Percentiles rank a stretch among this genome's conserved stretches.
phyloP scores from a whole-genome alignment of 805 yeast species.

The Sugiyamaella marilandica region DNA sequence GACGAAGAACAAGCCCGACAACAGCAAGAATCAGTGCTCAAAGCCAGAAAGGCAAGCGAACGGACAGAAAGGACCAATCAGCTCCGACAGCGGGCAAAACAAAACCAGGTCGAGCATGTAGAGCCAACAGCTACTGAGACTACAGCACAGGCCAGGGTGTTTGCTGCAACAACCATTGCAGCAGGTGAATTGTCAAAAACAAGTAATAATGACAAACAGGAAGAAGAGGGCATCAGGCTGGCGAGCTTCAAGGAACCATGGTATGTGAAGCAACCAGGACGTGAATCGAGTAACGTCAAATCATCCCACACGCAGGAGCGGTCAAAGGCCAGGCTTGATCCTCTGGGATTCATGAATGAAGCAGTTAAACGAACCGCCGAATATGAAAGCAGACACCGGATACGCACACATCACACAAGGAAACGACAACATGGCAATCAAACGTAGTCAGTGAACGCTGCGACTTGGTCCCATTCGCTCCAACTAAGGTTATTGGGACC shows the following conservation, averaged over 20 bases:
- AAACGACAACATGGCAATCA: too few relatives aligned
- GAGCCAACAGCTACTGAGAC: neutral
- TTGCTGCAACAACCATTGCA: neutral
- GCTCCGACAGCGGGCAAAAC: neutral
- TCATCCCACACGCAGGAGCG: neutral
- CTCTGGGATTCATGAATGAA: neutral
- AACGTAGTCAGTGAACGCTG: neutral
- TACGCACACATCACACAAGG: too few relatives aligned
- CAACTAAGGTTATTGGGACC: conserved; percentile 8
- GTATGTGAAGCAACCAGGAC: neutral
- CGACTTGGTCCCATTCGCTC: conserved; percentile 2
- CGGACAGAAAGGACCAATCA: neutral
- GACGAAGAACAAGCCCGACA: conserved; percentile 29
- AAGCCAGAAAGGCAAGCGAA: conserved; percentile 11
- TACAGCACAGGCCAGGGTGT: neutral
- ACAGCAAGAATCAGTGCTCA: conserved; percentile 24
- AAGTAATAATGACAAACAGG: neutral
- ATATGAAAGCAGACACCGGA: neutral
- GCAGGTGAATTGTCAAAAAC: neutral
- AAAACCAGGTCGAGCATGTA: neutral
- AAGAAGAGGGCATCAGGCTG: neutral
- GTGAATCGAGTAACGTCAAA: too few relatives aligned
- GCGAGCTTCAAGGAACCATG: neutral
- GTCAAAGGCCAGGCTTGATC: neutral
- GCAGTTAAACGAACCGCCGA: neutral